Evolutionary conservation across 345 rosid genomes (phyloP).

Genomic region (Populus simonii): DNA sequence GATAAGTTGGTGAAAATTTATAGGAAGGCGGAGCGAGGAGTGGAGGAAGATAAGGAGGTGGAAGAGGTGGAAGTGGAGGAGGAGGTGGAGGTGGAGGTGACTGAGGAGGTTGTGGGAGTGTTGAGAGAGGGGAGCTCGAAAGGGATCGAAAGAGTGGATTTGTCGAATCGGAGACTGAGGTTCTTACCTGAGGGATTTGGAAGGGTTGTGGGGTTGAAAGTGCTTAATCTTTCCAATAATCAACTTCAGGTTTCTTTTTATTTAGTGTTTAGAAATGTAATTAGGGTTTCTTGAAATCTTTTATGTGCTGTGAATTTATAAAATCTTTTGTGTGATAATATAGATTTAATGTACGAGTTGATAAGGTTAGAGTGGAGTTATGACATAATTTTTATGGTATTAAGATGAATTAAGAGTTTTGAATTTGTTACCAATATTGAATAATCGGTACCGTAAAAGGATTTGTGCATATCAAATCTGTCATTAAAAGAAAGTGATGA

Average conservation of each 20-base stretch:
- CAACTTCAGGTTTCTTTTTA: conserved; percentile 58
- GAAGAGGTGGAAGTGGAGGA: conserved; percentile 24
- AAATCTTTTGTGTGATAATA: neutral
- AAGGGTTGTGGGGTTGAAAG: conserved; percentile 51
- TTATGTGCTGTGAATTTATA: neutral
- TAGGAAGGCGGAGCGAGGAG: conserved; percentile 45
- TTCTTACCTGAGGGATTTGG: conserved; percentile 86
- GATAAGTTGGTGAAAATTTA: conserved; percentile 63
- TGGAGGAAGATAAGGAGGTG: conserved; percentile 19
- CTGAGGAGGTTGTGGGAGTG: conserved; percentile 60
- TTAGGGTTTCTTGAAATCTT: neutral
- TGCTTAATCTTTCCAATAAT: conserved; percentile 66
- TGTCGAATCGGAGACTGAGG: conserved; percentile 53
- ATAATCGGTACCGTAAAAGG: neutral
- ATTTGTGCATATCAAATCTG: neutral
- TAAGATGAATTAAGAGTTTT: neutral
- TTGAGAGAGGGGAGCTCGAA: conserved; percentile 52
- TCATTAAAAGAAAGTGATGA: neutral
- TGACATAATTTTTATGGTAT: neutral
- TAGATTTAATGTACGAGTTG: neutral
- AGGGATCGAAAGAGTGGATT: conserved; percentile 63
- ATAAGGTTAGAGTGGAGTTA: neutral
- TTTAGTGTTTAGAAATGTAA: neutral
- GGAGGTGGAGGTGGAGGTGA: conserved; percentile 31
- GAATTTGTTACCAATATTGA: neutral